These are phyloP conservation scores for Parmales sp. DNA, from an alignment of 108 stramenopile genomes.

Conservation along the genomic window DNA sequence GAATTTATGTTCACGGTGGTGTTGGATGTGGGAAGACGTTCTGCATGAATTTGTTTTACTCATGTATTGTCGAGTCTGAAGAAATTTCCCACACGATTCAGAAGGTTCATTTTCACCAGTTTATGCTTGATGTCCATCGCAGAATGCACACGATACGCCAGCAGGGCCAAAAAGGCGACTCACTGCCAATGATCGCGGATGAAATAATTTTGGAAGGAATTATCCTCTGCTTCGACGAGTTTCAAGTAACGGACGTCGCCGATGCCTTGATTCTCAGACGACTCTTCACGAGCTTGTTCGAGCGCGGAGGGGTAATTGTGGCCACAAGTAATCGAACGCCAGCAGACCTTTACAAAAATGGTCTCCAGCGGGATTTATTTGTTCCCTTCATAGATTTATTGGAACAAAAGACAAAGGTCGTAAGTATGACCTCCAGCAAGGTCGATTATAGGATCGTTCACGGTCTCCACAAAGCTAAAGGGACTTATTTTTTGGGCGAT, in stretches of 20 bases:
- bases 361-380: slow-evolving; percentile 90
- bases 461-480: slow-evolving; percentile 14
- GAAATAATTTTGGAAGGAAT: slow-evolving; percentile 36
- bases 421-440: slow-evolving; percentile 82
- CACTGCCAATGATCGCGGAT: slow-evolving; percentile 46
- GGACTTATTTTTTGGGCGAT: slow-evolving; percentile 11
- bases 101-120: slow-evolving; percentile 94
- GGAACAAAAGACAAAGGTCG: slow-evolving; percentile 45
- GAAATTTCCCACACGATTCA: slow-evolving; percentile 45
- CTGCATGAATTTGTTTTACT: slow-evolving; percentile 89
- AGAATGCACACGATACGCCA: slow-evolving; percentile 58
- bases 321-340: slow-evolving; percentile 91
- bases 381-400: slow-evolving; percentile 86
- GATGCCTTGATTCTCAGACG: slow-evolving; percentile 71
- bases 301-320: slow-evolving; percentile 61
- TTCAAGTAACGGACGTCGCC: slow-evolving; percentile 84
- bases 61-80: slow-evolving; percentile 13
- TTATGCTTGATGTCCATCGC: slow-evolving; percentile 84
- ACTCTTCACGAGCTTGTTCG: slow-evolving; percentile 53
- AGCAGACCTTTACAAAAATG: slow-evolving; percentile 78
- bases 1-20: slow-evolving; percentile 80
- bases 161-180: slow-evolving; percentile 18
- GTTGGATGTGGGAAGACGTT: slow-evolving; percentile 96
- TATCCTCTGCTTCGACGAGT: slow-evolving; percentile 77
- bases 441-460: slow-evolving; percentile 66